These are phyloP conservation scores for Collybia sordida DNA, from an alignment of 768 basidiomycete genomes.

Conservation along the genomic window DNA sequence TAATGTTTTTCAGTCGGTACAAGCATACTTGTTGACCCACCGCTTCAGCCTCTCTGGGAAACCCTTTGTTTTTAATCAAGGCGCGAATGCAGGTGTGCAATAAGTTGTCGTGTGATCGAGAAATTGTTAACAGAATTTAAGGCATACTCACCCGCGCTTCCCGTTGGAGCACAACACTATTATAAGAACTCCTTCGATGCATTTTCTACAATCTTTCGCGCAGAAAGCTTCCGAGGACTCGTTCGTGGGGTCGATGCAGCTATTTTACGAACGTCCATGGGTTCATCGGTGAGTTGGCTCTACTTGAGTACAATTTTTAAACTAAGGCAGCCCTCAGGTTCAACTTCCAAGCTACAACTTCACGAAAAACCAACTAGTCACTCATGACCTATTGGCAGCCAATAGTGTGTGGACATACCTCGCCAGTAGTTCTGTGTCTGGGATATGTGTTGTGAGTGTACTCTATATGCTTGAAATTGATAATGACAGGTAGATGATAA, in stretches of 20 bases:
- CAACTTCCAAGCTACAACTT: slow-evolving; percentile 97
- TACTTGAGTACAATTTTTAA: background rate
- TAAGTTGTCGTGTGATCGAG: background rate
- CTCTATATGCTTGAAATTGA: background rate
- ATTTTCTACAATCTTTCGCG: slow-evolving; percentile 70
- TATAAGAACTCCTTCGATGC: slow-evolving; percentile 88
- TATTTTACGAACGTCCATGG: slow-evolving; percentile 92
- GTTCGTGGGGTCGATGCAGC: slow-evolving; percentile 93
- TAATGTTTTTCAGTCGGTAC: slow-evolving; percentile 25
- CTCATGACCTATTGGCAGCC: slow-evolving; percentile 64
- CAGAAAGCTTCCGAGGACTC: slow-evolving; percentile 79
- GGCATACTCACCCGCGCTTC: slow-evolving; percentile 94
- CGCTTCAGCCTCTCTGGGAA: slow-evolving; percentile 67
- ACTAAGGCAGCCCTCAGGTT: slow-evolving; percentile 47
- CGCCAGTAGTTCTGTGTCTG: slow-evolving; percentile 85
- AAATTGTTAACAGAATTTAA: slow-evolving; percentile 22
- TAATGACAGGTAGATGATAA: background rate
- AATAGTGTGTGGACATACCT: slow-evolving; percentile 88
- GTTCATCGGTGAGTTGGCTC: slow-evolving; percentile 63
- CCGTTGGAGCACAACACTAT: slow-evolving; percentile 92
- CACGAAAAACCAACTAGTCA: slow-evolving; percentile 79
- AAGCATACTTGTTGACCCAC: background rate
- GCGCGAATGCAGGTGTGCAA: slow-evolving; percentile 87
- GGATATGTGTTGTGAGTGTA: slow-evolving; percentile 81
- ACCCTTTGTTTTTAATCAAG: slow-evolving; percentile 93